Conservation (phyloP, 345 rosid species). For the Lepidium sativum region DNA sequence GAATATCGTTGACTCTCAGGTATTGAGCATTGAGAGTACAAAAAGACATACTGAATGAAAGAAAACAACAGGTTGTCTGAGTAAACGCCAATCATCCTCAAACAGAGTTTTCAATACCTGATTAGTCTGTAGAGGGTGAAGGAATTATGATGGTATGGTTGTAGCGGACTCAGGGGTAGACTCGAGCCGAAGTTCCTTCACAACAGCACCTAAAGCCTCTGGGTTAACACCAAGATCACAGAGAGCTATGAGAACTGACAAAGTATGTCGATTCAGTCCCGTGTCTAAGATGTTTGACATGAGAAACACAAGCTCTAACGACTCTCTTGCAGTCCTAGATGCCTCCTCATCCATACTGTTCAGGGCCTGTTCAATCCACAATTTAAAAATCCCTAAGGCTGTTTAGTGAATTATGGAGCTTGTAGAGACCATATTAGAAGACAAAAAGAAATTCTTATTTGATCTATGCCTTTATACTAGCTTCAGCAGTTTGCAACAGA, state of each 20-base stretch:
- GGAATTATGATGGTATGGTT: not conserved
- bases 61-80: not conserved
- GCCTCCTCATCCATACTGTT: conserved; percentile 27
- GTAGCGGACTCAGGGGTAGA: not conserved
- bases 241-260: conserved; percentile 32
- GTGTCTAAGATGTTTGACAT: conserved; percentile 34
- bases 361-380: not conserved
- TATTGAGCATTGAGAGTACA: too few species aligned
- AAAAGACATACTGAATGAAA: too few species aligned
- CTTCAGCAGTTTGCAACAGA: not conserved
- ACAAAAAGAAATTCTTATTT: not conserved
- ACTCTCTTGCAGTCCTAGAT: conserved; percentile 28
- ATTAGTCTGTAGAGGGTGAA: not conserved
- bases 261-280: conserved; percentile 22
- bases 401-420: not conserved
- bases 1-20: too few species aligned
- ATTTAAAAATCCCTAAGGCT: not conserved
- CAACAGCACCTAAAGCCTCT: conserved; percentile 33
- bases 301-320: conserved; percentile 27
- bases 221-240: conserved; percentile 35
- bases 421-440: not conserved
- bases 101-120: not conserved
- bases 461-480: too few species aligned
- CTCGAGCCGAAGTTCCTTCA: conserved; percentile 26
- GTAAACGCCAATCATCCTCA: not conserved